A percentile compares a stretch with the other conserved stretches of the same genome.
Evolutionary conservation across 495 filamentous ascomycete species (phyloP).

Genomic region (Penicillium coprophilum): DNA sequence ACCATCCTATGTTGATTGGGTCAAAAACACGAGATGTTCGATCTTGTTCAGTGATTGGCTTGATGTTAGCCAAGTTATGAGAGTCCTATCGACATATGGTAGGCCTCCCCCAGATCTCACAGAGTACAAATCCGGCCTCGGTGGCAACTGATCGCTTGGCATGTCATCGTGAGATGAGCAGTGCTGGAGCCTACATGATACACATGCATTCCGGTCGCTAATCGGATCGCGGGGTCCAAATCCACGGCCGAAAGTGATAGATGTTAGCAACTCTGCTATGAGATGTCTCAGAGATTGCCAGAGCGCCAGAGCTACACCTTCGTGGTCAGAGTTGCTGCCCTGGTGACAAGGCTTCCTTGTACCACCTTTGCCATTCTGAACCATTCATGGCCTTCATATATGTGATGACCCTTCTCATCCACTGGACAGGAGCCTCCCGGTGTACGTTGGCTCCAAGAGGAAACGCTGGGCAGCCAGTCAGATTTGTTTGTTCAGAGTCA

Average conservation of each 20-base stretch:
- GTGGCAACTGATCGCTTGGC: conserved; percentile 11
- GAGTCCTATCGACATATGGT: conserved; percentile 7
- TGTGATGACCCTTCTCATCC: not conserved
- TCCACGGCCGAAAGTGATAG: not conserved
- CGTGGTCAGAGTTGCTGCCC: not conserved
- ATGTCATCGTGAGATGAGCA: not conserved
- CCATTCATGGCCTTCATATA: not conserved
- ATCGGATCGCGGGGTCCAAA: not conserved
- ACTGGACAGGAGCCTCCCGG: not conserved
- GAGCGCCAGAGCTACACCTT: too few species aligned
- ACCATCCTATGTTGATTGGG: conserved; percentile 21
- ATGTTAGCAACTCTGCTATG: not conserved
- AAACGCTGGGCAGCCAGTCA: not conserved
- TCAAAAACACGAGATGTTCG: not conserved
- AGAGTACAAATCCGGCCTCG: not conserved
- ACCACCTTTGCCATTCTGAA: not conserved
- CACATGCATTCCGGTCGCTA: not conserved
- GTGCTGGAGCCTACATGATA: conserved; percentile 2
- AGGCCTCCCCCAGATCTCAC: conserved; percentile 19
- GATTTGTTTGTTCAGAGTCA: conserved; percentile 1
- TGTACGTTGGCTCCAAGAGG: not conserved
- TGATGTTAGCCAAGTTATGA: conserved; percentile 3
- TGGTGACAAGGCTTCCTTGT: conserved; percentile 1
- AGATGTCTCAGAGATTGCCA: not conserved
- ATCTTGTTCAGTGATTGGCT: conserved; percentile 20